Evolutionary conservation across 495 filamentous ascomycete species (phyloP), one percentile per base, ranked within the genome.

Genomic region (Neurospora sp.): DNA sequence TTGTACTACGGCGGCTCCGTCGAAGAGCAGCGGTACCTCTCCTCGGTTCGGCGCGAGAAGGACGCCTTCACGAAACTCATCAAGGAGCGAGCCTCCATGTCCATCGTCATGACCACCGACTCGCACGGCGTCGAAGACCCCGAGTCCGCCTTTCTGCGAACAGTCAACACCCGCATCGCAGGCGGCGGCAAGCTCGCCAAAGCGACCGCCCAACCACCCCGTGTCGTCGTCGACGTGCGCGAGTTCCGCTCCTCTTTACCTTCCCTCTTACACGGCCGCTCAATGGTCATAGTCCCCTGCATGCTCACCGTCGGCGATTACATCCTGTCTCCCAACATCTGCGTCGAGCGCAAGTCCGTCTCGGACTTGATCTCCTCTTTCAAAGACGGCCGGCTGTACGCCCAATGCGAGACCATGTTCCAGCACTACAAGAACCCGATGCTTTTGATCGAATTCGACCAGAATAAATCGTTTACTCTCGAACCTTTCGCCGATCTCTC

Each of bases 221-320:
- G 93, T 23, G 92, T 98, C 1, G 93, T 99, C 7, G 93, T 99
- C 69, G 96, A 99, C 78, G 92, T 97, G 42, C 93, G 96, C 75
- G 96, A 99, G 80, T 98, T 99, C 78, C 90, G 95, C 77, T 97
- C 94, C 46, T 93, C 92, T 0, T 89, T 99, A 0, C 95, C 96
- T 1, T 97, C 94, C 0, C 87, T 98, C 27, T 85, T 98, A 2
- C 95, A 99, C 80, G 96, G 92, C 20, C 90, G 92, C 69, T 91
- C 88, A 76, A 93, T 96, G 83, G 82, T 92, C 54, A 89, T 98
- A 48, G 89, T 98, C 0, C 96, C 96, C 23, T 97, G 94, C 82
- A 95, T 94, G 87, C 85, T 99, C 70, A 99, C 96, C 12, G 96
- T 99, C 0, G 96, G 95, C 73, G 96, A 99, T 84, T 99, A 99